Evolutionary conservation across 2,329 filamentous ascomycete species (phyloP).

Genomic region (Nemania abortiva): DNA sequence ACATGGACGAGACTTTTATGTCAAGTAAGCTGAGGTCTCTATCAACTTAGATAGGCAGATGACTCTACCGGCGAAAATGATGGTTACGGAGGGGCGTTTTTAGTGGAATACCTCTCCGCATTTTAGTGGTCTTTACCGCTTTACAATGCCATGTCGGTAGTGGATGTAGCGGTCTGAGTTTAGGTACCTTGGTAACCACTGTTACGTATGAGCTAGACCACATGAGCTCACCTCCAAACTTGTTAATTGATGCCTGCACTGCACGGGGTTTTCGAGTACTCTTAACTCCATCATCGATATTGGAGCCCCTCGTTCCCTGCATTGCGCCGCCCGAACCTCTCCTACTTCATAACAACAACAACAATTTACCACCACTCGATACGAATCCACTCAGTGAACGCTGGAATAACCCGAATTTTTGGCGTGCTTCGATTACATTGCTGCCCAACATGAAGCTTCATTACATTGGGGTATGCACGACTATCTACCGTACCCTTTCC

Average conservation of each 20-base stretch:
- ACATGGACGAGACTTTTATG: background rate
- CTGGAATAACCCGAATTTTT: background rate
- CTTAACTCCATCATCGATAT: slow-evolving; percentile 33
- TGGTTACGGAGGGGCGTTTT: background rate
- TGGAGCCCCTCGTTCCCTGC: slow-evolving; percentile 28
- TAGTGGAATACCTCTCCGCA: background rate
- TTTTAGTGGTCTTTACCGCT: background rate
- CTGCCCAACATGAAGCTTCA: slow-evolving; percentile 79
- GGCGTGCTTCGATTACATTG: slow-evolving; percentile 8
- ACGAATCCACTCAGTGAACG: background rate
- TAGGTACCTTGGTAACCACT: background rate
- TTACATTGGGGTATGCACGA: slow-evolving; percentile 81
- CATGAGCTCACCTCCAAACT: slow-evolving; percentile 6
- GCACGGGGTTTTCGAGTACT: slow-evolving; percentile 11
- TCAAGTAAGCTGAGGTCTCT: background rate
- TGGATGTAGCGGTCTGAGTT: slow-evolving; percentile 31
- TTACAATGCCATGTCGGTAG: background rate
- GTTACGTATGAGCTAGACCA: background rate
- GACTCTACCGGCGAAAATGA: slow-evolving; percentile 8
- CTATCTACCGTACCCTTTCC: slow-evolving; percentile 42
- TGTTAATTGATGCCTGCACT: too few relatives aligned
- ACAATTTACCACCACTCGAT: slow-evolving; percentile 16
- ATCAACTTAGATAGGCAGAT: too few relatives aligned
- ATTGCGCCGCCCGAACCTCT: slow-evolving; percentile 16
- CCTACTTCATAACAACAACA: background rate